Conservation (phyloP, 257 asterid species). For the Eucommia ulmoides region DNA sequence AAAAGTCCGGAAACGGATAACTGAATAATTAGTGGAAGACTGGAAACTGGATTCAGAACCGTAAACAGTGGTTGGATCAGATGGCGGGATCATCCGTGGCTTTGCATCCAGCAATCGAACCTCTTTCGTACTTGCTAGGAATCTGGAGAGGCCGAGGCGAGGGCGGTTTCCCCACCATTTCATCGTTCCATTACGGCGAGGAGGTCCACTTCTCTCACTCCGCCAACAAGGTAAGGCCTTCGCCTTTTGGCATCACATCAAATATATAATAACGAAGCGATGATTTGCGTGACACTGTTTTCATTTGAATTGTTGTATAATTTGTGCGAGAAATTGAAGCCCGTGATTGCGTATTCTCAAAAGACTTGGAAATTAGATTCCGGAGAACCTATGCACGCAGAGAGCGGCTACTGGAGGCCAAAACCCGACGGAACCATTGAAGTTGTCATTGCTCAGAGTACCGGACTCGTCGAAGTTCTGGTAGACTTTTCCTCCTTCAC, state of each 20-base stretch:
- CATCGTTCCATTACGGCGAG: slow-evolving; percentile 52
- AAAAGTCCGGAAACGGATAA: too few relatives aligned
- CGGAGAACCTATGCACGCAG: slow-evolving; percentile 65
- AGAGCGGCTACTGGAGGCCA: slow-evolving; percentile 64
- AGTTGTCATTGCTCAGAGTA: slow-evolving; percentile 72
- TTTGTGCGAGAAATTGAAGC: too few relatives aligned
- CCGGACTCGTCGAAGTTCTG: slow-evolving; percentile 70
- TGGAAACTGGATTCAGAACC: too few relatives aligned
- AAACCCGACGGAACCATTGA: slow-evolving; percentile 54
- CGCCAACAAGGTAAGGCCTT: slow-evolving; percentile 52
- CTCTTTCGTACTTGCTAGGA: slow-evolving; percentile 43
- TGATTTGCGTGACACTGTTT: too few relatives aligned
- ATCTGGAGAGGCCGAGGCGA: slow-evolving; percentile 61
- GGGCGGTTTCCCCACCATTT: slow-evolving; percentile 47
- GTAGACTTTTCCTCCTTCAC: too few relatives aligned
- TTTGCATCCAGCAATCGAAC: slow-evolving; percentile 45
- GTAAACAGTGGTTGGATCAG: too few relatives aligned
- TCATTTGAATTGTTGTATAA: too few relatives aligned
- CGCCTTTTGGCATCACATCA: too few relatives aligned
- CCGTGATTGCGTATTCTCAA: slow-evolving; percentile 52
- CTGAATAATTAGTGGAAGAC: too few relatives aligned
- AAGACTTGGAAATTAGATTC: slow-evolving; percentile 57
- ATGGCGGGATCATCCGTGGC: too few relatives aligned
- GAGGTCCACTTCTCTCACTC: slow-evolving; percentile 44
- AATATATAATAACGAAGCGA: too few relatives aligned